Conservation (phyloP, 208 protist genomes). For the Crithidia acanthocephali region DNA sequence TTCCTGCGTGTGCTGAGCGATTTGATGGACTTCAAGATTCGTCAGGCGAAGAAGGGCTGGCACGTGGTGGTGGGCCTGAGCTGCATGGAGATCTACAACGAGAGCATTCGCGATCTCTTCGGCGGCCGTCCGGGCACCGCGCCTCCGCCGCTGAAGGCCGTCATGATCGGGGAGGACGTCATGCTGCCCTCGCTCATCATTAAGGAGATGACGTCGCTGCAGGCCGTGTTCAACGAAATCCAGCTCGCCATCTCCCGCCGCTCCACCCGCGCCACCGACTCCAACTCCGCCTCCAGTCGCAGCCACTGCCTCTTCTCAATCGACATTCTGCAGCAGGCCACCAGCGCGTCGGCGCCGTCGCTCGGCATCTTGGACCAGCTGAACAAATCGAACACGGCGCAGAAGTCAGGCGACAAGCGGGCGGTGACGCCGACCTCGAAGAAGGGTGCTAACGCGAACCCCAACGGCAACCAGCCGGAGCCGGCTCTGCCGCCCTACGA, state of each 20-base stretch:
- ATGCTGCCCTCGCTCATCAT: constrained; percentile 69
- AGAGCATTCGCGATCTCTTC: constrained; percentile 88
- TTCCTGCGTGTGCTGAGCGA: constrained; percentile 89
- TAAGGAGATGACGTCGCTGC: constrained; percentile 67
- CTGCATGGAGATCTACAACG: constrained; percentile 91
- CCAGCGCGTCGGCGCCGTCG: constrained; percentile 63
- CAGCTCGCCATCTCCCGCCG: constrained; percentile 74
- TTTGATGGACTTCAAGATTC: constrained; percentile 73
- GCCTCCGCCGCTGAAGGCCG: constrained; percentile 76
- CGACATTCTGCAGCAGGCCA: constrained; percentile 87
- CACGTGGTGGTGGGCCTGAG: constrained; percentile 85
- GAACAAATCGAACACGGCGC: constrained; percentile 32
- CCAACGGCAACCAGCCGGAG: constrained; percentile 16
- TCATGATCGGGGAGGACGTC: constrained; percentile 80
- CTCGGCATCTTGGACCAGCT: constrained; percentile 56
- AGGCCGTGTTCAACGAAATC: constrained; percentile 75
- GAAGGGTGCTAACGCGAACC: constrained; percentile 10
- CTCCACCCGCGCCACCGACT: constrained; percentile 71
- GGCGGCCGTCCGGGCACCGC: constrained; percentile 45
- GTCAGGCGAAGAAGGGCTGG: constrained; percentile 60
- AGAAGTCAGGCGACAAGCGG: constrained; percentile 26
- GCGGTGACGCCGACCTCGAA: constrained; percentile 18
- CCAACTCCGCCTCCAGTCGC: constrained; percentile 89
- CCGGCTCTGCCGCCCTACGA: constrained; percentile 39
- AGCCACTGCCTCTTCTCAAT: constrained; percentile 94